Evolutionary conservation across 169 alveolate genomes (phyloP).

Genomic region (Cryptosporidium ubiquitum): DNA sequence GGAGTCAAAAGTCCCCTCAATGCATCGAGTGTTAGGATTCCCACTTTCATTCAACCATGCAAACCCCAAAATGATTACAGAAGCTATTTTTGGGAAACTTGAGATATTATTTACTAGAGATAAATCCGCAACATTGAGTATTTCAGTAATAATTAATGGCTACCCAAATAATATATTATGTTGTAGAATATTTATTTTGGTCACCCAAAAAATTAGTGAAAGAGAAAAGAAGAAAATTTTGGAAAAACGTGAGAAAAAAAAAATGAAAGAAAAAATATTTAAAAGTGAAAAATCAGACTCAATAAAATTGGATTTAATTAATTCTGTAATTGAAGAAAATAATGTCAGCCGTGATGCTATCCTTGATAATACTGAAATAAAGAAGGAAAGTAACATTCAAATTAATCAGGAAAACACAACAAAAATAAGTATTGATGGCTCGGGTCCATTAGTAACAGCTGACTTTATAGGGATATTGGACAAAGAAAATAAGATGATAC

Average conservation of each 20-base stretch:
- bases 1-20: slow-evolving; percentile 83
- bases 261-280: neutral
- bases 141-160: slow-evolving; percentile 44
- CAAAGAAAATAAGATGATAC: slow-evolving; percentile 43
- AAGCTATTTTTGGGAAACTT: slow-evolving; percentile 33
- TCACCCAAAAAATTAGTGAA: slow-evolving; percentile 61
- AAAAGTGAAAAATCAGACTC: neutral
- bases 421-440: neutral
- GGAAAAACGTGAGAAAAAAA: slow-evolving; percentile 34
- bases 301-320: neutral
- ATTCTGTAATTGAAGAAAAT: neutral
- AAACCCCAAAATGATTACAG: slow-evolving; percentile 36
- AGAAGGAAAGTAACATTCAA: neutral
- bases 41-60: slow-evolving; percentile 73
- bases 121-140: slow-evolving; percentile 49
- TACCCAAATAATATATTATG: slow-evolving; percentile 38
- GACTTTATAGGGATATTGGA: slow-evolving; percentile 34
- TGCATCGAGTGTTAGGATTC: slow-evolving; percentile 77
- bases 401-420: neutral
- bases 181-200: slow-evolving; percentile 51
- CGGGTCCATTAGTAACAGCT: neutral
- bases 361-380: neutral
- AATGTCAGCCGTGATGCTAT: neutral
- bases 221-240: slow-evolving; percentile 50
- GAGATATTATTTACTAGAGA: slow-evolving; percentile 60